Evolutionary conservation across 306 rosid genomes (phyloP).

Genomic region (Macrotyloma uniflorum): DNA sequence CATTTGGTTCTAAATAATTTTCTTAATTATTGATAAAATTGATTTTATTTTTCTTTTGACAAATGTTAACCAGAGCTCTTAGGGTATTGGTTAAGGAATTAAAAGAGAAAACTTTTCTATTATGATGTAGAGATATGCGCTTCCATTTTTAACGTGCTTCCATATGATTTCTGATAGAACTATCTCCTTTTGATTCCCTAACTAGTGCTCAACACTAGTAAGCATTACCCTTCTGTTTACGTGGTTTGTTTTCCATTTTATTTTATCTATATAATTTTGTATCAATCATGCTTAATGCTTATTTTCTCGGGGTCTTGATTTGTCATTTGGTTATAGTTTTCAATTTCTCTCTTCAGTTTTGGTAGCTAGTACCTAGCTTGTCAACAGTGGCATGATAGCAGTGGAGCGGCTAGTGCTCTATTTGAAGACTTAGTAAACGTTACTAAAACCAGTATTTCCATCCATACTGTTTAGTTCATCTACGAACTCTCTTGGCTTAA

Average conservation of each 20-base stretch:
- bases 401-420: neutral
- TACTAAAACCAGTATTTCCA: neutral
- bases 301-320: neutral
- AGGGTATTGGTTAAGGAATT: too few relatives aligned
- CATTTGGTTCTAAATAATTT: neutral
- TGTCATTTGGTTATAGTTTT: neutral
- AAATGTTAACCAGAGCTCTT: too few relatives aligned
- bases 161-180: too few relatives aligned
- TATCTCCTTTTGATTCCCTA: too few relatives aligned
- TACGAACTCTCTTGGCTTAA: neutral
- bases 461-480: conserved; percentile 7
- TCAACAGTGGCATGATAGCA: neutral
- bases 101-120: too few relatives aligned
- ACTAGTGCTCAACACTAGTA: too few relatives aligned
- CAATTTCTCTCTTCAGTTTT: neutral
- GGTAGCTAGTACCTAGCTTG: neutral
- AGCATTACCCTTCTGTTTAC: too few relatives aligned
- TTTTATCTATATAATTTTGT: neutral
- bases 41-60: neutral
- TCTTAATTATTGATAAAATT: neutral
- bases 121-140: too few relatives aligned
- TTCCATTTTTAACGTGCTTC: too few relatives aligned
- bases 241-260: conserved; percentile 12
- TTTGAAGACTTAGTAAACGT: neutral
- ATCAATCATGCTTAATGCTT: neutral